Percentiles rank a stretch among this genome's conserved stretches.
phyloP scores from a whole-genome alignment of 495 filamentous ascomycete species.

The Cercophora newfieldiana region DNA sequence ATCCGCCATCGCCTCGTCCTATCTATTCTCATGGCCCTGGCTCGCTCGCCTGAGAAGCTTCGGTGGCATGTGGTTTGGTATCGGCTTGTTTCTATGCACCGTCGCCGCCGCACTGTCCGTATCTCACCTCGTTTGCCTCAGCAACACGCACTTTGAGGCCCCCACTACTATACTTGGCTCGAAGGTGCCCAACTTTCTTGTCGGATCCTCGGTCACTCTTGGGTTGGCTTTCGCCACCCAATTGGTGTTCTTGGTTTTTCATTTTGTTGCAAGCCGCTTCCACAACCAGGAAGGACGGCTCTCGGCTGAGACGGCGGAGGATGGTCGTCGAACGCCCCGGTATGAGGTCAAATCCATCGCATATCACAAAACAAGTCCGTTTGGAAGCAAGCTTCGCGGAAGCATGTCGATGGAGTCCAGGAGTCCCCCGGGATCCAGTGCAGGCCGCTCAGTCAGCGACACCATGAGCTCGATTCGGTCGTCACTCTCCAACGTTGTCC shows the following conservation, averaged over 20 bases:
- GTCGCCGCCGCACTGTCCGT: slow-evolving; percentile 43
- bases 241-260: slow-evolving; percentile 41
- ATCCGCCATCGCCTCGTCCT: slow-evolving; percentile 25
- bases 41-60: slow-evolving; percentile 21
- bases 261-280: slow-evolving; percentile 35
- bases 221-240: slow-evolving; percentile 44
- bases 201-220: slow-evolving; percentile 42
- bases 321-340: slow-evolving; percentile 26
- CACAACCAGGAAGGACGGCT: slow-evolving; percentile 24
- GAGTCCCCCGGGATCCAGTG: slow-evolving; percentile 41
- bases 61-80: slow-evolving; percentile 39
- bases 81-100: slow-evolving; percentile 36
- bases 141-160: slow-evolving; percentile 27
- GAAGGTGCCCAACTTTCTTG: slow-evolving; percentile 31
- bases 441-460: slow-evolving; percentile 46
- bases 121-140: slow-evolving; percentile 38
- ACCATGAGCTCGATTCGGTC: slow-evolving; percentile 54
- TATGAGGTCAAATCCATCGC: slow-evolving; percentile 45
- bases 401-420: slow-evolving; percentile 31
- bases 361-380: slow-evolving; percentile 44
- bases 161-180: slow-evolving; percentile 35
- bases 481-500: slow-evolving; percentile 52
- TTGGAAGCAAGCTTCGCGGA: slow-evolving; percentile 26
- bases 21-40: slow-evolving; percentile 27
- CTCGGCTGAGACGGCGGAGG: slow-evolving; percentile 34